Evolutionary conservation across 2,329 filamentous ascomycete genomes (phyloP).

Genomic region (Diaporthe capsici): DNA sequence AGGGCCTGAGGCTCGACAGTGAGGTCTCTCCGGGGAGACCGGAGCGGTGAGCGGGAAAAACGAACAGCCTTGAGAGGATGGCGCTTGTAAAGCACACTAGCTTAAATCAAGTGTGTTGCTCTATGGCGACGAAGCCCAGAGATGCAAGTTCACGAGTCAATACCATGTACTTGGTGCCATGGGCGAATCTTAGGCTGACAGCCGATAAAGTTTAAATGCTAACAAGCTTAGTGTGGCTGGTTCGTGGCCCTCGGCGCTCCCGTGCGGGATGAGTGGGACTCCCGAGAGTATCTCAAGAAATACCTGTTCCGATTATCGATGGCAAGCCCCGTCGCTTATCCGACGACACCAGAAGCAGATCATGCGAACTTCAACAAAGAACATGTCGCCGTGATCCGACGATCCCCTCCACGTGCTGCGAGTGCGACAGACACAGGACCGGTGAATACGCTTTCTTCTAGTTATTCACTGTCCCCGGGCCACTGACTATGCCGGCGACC

Average conservation of each 20-base stretch:
- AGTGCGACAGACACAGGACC: background rate
- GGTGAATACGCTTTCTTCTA: background rate
- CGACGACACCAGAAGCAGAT: background rate
- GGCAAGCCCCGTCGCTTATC: background rate
- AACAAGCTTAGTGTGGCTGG: background rate
- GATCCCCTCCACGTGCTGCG: background rate
- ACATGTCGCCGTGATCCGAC: background rate
- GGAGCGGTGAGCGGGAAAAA: background rate
- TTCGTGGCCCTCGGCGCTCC: background rate
- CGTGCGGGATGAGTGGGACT: background rate
- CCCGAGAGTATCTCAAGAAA: background rate
- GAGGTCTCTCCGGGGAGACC: background rate
- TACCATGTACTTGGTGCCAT: background rate
- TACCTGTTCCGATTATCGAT: background rate
- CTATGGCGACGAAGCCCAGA: background rate
- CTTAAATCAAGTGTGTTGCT: background rate
- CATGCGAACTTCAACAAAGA: background rate
- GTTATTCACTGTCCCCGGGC: too few relatives aligned
- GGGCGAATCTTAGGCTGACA: background rate
- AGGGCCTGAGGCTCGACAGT: background rate
- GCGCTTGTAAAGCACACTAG: background rate
- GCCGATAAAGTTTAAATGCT: constrained; percentile 4
- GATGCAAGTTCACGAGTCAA: constrained; percentile 15
- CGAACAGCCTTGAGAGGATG: background rate
- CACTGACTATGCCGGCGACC: constrained; percentile 1